Percentiles rank a stretch among this genome's conserved stretches.
These are phyloP conservation scores for Leucogyrophana mollusca DNA, from an alignment of 768 basidiomycete genomes.

Conservation along the genomic window DNA sequence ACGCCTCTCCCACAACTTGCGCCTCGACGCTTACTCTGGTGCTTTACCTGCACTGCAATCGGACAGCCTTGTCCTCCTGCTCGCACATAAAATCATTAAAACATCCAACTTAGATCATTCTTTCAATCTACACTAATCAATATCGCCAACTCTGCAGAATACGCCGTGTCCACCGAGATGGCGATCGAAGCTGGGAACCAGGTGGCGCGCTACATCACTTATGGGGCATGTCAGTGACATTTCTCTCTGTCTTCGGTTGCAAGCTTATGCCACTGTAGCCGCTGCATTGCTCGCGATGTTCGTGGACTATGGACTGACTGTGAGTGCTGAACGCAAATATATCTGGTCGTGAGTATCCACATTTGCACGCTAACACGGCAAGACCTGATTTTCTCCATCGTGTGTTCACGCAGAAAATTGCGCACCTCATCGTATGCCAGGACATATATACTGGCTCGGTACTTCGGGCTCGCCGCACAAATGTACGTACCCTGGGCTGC, in stretches of 20 bases:
- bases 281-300: slow-evolving; percentile 13
- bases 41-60: not conserved
- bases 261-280: not conserved
- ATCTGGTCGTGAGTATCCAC: slow-evolving; percentile 19
- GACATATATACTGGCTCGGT: slow-evolving; percentile 13
- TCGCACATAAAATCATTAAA: no score
- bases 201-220: not conserved
- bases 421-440: slow-evolving; percentile 7
- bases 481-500: slow-evolving; percentile 8
- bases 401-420: slow-evolving; percentile 5
- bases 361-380: not conserved
- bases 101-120: not conserved
- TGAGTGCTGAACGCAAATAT: slow-evolving; percentile 13
- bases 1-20: no score
- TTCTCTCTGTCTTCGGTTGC: not conserved
- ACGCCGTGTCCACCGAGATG: no score
- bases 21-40: no score
- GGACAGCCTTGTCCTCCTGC: not conserved
- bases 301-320: slow-evolving; percentile 8
- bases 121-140: not conserved
- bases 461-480: slow-evolving; percentile 14
- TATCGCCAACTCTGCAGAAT: not conserved
- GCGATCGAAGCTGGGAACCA: not conserved
- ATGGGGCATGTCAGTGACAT: not conserved
- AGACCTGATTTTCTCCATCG: not conserved